These are phyloP conservation scores for Tetrapisispora pingtungensis DNA, from an alignment of 805 yeast species.

Conservation along the genomic window DNA sequence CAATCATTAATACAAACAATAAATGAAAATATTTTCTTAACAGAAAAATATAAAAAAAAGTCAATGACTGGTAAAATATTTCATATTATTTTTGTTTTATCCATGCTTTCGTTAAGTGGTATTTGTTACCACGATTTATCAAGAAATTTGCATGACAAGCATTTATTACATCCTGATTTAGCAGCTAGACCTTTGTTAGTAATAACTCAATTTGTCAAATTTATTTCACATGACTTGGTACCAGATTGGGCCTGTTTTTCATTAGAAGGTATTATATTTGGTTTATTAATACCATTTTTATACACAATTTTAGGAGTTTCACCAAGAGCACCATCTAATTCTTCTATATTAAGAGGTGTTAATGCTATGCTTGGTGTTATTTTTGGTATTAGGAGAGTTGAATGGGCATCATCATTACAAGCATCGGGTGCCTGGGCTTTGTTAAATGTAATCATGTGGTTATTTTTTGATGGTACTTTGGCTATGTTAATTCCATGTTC, in stretches of 20 bases:
- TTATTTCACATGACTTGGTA: constrained; percentile 9
- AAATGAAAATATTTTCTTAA: background rate
- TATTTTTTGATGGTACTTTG: constrained; percentile 49
- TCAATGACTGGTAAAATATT: constrained; percentile 2
- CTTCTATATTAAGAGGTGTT: constrained; percentile 16
- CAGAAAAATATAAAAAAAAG: background rate
- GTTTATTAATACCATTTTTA: constrained; percentile 40
- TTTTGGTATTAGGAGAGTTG: constrained; percentile 57
- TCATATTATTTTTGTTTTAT: constrained; percentile 11
- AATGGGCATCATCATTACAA: constrained; percentile 59
- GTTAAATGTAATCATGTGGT: constrained; percentile 58
- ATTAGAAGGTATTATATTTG: constrained; percentile 49
- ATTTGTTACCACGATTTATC: constrained; percentile 44
- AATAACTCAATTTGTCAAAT: constrained; percentile 23
- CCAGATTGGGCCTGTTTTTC: constrained; percentile 29
- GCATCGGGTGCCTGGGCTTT: constrained; percentile 54
- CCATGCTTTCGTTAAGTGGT: constrained; percentile 36
- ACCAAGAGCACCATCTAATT: constrained; percentile 7
- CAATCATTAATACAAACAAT: background rate
- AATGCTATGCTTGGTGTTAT: constrained; percentile 63
- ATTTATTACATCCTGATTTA: constrained; percentile 33
- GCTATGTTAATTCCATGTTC: constrained; percentile 38
- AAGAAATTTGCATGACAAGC: constrained; percentile 43
- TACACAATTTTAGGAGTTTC: constrained; percentile 20
- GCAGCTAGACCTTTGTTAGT: constrained; percentile 35